Conservation (phyloP, 75 land plant species). For the Sequoiadendron giganteum region DNA sequence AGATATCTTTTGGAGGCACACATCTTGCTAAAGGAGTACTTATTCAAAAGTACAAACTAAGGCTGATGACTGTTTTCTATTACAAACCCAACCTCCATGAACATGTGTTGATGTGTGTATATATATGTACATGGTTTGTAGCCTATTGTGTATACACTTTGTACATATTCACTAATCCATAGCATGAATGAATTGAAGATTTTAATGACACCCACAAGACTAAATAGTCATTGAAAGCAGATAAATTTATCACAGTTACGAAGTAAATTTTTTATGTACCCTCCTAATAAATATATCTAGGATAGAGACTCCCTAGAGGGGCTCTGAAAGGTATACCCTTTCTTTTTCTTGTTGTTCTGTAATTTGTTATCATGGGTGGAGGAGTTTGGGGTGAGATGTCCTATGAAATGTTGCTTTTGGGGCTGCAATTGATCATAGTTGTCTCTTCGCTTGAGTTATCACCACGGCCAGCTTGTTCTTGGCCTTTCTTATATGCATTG, state of each 20-base stretch:
- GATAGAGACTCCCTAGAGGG: slow-evolving; percentile 15
- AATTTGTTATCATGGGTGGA: slow-evolving; percentile 23
- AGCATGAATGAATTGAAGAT: too few species aligned
- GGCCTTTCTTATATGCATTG: not conserved
- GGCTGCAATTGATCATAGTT: not conserved
- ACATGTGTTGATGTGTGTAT: too few species aligned
- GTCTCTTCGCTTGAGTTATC: not conserved
- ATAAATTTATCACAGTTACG: too few species aligned
- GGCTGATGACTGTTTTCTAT: too few species aligned
- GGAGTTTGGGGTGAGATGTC: slow-evolving; percentile 26
- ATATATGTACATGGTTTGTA: too few species aligned
- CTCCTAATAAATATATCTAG: not conserved
- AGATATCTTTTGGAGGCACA: too few species aligned
- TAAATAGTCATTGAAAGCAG: not conserved
- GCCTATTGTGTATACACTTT: too few species aligned
- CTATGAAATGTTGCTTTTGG: not conserved
- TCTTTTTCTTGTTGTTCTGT: slow-evolving; percentile 38
- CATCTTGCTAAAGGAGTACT: too few species aligned
- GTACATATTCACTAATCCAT: too few species aligned
- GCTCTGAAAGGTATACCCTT: slow-evolving; percentile 48
- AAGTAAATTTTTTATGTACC: not conserved
- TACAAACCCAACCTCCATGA: too few species aligned
- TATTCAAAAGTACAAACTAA: too few species aligned
- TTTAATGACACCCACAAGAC: too few species aligned
- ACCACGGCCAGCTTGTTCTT: not conserved